Conservation (phyloP, 192 early-diverging fungal genomes). For the Coemansia sp. region DNA sequence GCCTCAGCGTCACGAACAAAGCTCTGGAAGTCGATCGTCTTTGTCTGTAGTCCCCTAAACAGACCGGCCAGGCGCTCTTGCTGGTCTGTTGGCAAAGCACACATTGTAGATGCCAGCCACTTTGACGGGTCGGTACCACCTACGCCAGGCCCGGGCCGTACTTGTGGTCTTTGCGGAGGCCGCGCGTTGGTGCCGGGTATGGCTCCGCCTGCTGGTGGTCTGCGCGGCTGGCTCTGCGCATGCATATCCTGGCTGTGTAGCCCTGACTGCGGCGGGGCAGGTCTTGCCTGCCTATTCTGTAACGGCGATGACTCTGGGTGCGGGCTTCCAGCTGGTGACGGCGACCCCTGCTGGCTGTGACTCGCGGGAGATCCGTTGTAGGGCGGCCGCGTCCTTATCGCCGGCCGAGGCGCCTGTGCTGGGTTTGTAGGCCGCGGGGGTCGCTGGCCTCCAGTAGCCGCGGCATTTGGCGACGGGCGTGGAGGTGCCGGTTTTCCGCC, state of each 20-base stretch:
- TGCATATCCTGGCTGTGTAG: slow-evolving; percentile 19
- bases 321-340: slow-evolving; percentile 25
- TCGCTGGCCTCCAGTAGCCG: background rate
- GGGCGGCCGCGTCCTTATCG: slow-evolving; percentile 6
- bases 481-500: background rate
- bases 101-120: slow-evolving; percentile 49
- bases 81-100: slow-evolving; percentile 41
- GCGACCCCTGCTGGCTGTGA: slow-evolving; percentile 17
- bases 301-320: slow-evolving; percentile 4
- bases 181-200: slow-evolving; percentile 5
- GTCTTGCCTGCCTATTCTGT: slow-evolving; percentile 8
- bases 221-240: slow-evolving; percentile 3
- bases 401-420: slow-evolving; percentile 8
- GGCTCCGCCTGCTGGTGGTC: slow-evolving; percentile 3
- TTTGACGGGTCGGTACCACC: slow-evolving; percentile 31
- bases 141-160: slow-evolving; percentile 15
- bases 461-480: background rate
- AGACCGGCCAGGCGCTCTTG: slow-evolving; percentile 47
- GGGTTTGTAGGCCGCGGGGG: slow-evolving; percentile 12
- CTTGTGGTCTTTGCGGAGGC: slow-evolving; percentile 21
- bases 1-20: slow-evolving; percentile 47
- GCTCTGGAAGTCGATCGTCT: slow-evolving; percentile 36
- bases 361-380: background rate
- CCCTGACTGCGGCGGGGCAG: slow-evolving; percentile 2
- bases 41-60: slow-evolving; percentile 47